Evolutionary conservation across 2,329 filamentous ascomycete species (phyloP).

Genomic region (Ceratocystis papillata): DNA sequence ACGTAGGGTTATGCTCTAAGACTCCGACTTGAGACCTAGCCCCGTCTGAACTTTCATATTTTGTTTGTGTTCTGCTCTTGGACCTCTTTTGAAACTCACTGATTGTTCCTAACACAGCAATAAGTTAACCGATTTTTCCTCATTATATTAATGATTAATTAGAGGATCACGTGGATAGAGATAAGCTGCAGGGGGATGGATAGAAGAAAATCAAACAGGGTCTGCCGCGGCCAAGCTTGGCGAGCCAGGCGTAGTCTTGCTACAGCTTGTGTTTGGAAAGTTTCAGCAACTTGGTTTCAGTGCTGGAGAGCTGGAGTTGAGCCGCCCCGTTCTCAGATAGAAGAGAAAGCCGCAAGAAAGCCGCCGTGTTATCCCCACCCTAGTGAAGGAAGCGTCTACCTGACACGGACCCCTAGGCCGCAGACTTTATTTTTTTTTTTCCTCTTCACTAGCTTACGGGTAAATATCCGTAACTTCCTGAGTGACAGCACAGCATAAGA

Average conservation of each 20-base stretch:
- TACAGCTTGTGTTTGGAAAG: slow-evolving; percentile 2
- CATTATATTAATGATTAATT: not conserved
- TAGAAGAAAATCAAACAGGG: not conserved
- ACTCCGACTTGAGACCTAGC: not conserved
- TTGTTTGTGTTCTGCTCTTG: too few relatives aligned
- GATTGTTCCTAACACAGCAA: not conserved
- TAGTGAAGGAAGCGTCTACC: not conserved
- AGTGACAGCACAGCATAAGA: not conserved
- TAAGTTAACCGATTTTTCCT: not conserved
- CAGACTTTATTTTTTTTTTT: not conserved
- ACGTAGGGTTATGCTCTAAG: too few relatives aligned
- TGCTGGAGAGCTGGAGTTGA: not conserved
- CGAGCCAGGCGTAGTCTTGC: not conserved
- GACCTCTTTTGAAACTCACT: not conserved
- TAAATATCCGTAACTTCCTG: not conserved
- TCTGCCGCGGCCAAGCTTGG: not conserved
- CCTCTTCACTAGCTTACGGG: too few relatives aligned
- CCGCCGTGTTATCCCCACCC: not conserved
- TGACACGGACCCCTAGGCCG: not conserved
- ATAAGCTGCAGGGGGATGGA: not conserved
- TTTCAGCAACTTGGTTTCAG: not conserved
- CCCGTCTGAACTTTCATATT: slow-evolving; percentile 2
- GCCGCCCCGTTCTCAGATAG: not conserved
- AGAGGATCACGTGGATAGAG: not conserved
- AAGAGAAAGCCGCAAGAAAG: not conserved